Evolutionary conservation across 306 rosid species (phyloP).

Genomic region (Sphenostylis stenocarpa): DNA sequence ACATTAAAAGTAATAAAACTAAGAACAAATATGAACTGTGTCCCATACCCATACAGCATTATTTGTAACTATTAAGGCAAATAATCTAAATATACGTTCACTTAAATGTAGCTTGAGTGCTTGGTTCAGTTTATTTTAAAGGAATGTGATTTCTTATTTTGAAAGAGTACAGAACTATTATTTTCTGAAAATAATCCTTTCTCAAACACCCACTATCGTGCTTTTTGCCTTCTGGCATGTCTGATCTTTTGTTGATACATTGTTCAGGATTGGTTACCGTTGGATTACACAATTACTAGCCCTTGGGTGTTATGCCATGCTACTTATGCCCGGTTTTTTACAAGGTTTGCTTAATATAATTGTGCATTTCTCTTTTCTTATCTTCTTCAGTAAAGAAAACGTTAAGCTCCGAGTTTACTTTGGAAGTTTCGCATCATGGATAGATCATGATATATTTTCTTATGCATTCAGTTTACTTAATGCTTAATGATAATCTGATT

Average conservation of each 20-base stretch:
- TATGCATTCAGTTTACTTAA: conserved; percentile 11
- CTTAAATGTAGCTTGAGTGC: not conserved
- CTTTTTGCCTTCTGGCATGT: not conserved
- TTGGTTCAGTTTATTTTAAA: not conserved
- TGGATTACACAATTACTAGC: conserved; percentile 74
- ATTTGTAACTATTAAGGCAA: not conserved
- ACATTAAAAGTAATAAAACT: not conserved
- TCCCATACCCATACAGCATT: not conserved
- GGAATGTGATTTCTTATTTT: not conserved
- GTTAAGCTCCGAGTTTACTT: conserved; percentile 1
- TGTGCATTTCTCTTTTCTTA: conserved; percentile 16
- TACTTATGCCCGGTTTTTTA: conserved; percentile 93
- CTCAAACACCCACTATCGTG: not conserved
- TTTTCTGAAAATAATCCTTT: not conserved
- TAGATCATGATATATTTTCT: not conserved
- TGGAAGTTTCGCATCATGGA: conserved; percentile 18
- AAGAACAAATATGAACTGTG: not conserved
- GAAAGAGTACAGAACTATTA: not conserved
- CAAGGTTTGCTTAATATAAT: conserved; percentile 56
- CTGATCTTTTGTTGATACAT: conserved; percentile 32
- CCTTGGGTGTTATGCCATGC: conserved; percentile 72
- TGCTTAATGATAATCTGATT: conserved; percentile 2
- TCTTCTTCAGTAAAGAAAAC: not conserved
- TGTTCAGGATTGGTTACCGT: conserved; percentile 91
- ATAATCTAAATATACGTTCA: not conserved